phyloP scores from a whole-genome alignment of 176 grass and related monocot species.

The Cenchrus americanus region DNA sequence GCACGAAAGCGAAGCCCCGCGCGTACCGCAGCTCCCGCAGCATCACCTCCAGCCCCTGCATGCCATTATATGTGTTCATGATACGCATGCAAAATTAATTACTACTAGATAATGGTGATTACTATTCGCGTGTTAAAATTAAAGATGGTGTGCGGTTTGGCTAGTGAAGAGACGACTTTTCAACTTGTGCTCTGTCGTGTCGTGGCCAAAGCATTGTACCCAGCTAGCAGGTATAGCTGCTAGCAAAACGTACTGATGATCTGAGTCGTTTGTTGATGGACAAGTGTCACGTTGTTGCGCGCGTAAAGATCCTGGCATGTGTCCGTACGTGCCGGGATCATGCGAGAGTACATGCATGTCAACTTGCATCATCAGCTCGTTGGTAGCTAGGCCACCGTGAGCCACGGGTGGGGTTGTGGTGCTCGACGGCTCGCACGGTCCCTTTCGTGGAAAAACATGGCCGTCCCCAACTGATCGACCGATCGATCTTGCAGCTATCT shows the following conservation, averaged over 20 bases:
- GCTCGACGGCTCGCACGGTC: neutral
- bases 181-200: too few relatives aligned
- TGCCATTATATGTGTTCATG: too few relatives aligned
- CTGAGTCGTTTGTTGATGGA: neutral
- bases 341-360: neutral
- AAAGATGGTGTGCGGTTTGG: neutral
- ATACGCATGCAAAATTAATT: too few relatives aligned
- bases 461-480: neutral
- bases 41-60: slow-evolving; percentile 52
- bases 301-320: neutral
- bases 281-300: neutral
- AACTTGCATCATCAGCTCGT: slow-evolving; percentile 4
- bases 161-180: neutral
- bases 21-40: slow-evolving; percentile 50
- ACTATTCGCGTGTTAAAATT: neutral
- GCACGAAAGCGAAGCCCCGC: slow-evolving; percentile 54
- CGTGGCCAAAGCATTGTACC: too few relatives aligned
- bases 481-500: neutral
- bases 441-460: slow-evolving; percentile 23
- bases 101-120: too few relatives aligned
- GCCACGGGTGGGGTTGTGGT: neutral
- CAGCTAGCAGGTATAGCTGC: too few relatives aligned
- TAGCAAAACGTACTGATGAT: neutral
- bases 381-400: neutral
- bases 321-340: slow-evolving; percentile 1